Evolutionary conservation across 2,329 filamentous ascomycete genomes (phyloP).

Genomic region (Bisporella sp.): DNA sequence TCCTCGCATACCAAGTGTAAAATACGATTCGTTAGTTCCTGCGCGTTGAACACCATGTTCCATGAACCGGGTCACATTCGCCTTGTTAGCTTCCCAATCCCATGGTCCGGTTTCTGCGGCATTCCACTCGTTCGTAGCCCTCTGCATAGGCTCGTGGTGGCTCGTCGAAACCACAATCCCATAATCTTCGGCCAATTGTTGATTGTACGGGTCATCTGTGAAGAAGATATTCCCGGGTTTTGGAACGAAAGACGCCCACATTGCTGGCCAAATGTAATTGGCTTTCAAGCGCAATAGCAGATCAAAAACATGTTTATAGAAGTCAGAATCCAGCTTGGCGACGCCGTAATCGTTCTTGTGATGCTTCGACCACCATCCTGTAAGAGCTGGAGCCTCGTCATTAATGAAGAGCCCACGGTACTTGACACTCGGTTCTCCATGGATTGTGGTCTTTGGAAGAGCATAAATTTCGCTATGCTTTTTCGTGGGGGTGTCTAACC

Average conservation of each 20-base stretch:
- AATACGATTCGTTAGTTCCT: conserved; percentile 40
- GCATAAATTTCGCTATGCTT: conserved; percentile 40
- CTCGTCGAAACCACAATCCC: conserved; percentile 65
- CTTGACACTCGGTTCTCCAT: conserved; percentile 44
- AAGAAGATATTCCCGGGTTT: conserved; percentile 51
- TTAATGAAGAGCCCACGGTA: conserved; percentile 53
- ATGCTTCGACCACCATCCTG: conserved; percentile 50
- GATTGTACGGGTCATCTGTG: conserved; percentile 59
- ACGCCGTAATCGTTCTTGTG: conserved; percentile 28
- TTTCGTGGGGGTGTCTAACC: conserved; percentile 42
- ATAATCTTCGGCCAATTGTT: conserved; percentile 61
- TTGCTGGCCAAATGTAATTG: conserved; percentile 67
- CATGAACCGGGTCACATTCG: conserved; percentile 59
- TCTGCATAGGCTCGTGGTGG: conserved; percentile 65
- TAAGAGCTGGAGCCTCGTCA: conserved; percentile 49
- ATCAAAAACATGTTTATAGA: conserved; percentile 62
- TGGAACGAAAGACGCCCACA: conserved; percentile 41
- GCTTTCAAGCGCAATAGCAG: conserved; percentile 61
- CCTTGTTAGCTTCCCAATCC: conserved; percentile 62
- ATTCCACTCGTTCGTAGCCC: conserved; percentile 47
- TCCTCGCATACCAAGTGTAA: conserved; percentile 63
- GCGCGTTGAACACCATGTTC: conserved; percentile 49
- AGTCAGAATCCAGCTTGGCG: conserved; percentile 25
- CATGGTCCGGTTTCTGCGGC: conserved; percentile 48
- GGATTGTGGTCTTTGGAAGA: conserved; percentile 33